Evolutionary conservation across 495 filamentous ascomycete species (phyloP).

Genomic region (Aspergillus bridgeri): DNA sequence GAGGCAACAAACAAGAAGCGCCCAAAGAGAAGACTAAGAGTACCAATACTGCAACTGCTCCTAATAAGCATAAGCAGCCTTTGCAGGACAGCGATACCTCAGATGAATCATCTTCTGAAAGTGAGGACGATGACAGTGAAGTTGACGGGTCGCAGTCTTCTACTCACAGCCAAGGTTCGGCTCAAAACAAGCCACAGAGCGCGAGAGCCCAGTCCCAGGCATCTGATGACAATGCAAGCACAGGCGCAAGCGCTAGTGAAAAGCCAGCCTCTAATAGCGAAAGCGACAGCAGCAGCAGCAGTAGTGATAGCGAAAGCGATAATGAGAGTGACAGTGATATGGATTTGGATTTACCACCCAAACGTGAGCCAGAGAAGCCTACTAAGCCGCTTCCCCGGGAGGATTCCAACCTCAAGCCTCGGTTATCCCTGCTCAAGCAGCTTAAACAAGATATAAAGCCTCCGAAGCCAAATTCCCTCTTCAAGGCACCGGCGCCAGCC

Average conservation of each 20-base stretch:
- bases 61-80: neutral
- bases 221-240: neutral
- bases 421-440: neutral
- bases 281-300: neutral
- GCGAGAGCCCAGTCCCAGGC: neutral
- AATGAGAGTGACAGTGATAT: constrained; percentile 2
- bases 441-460: neutral
- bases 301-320: constrained; percentile 3
- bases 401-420: neutral
- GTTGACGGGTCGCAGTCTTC: neutral
- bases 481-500: neutral
- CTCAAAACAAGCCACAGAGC: neutral
- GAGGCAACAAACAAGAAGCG: neutral
- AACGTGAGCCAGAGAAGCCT: neutral
- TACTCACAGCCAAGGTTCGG: neutral
- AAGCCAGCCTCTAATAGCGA: neutral
- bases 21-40: neutral
- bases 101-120: neutral
- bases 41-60: neutral
- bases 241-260: neutral
- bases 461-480: neutral
- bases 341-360: neutral
- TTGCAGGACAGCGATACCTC: neutral
- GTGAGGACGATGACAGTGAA: neutral
- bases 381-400: neutral